Percentiles rank a stretch among this genome's conserved stretches.
Conservation (phyloP, 129 eudicot species). For the Flaveria bidentis region DNA sequence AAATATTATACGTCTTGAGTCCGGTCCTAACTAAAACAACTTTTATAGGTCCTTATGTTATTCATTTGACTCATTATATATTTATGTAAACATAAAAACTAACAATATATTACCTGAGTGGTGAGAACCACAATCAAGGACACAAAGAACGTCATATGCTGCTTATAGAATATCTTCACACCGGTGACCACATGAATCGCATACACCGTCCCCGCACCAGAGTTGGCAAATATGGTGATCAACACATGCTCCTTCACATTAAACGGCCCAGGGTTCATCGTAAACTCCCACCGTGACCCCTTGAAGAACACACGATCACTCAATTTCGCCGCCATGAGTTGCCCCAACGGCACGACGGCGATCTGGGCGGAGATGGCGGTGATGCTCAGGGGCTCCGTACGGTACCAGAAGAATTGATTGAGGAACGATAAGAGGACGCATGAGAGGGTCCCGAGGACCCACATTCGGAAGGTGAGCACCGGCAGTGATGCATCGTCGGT, state of each 20-base stretch:
- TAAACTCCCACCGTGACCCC: conserved; percentile 74
- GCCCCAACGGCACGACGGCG: conserved; percentile 94
- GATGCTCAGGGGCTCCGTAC: conserved; percentile 84
- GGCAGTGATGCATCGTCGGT: conserved; percentile 83
- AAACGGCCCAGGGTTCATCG: conserved; percentile 88
- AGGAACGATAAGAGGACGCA: conserved; percentile 74
- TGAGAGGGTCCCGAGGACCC: conserved; percentile 81
- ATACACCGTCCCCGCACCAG: conserved; percentile 89
- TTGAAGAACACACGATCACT: conserved; percentile 60
- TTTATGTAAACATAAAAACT: neutral
- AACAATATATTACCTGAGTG: conserved; percentile 59
- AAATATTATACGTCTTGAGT: too few relatives aligned
- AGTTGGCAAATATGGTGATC: conserved; percentile 87
- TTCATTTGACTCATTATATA: neutral
- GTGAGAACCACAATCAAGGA: conserved; percentile 79
- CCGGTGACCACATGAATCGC: conserved; percentile 94
- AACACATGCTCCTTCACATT: conserved; percentile 93
- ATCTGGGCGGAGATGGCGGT: conserved; percentile 97
- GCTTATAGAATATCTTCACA: conserved; percentile 68
- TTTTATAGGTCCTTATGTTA: too few relatives aligned
- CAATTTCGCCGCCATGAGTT: conserved; percentile 82
- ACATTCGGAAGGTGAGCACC: conserved; percentile 93
- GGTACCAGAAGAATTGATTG: conserved; percentile 96
- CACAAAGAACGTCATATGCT: conserved; percentile 75
- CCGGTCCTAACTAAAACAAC: too few relatives aligned